Evolutionary conservation across 2,329 filamentous ascomycete genomes (phyloP).

Genomic region (Scedosporium aurantiacum): DNA sequence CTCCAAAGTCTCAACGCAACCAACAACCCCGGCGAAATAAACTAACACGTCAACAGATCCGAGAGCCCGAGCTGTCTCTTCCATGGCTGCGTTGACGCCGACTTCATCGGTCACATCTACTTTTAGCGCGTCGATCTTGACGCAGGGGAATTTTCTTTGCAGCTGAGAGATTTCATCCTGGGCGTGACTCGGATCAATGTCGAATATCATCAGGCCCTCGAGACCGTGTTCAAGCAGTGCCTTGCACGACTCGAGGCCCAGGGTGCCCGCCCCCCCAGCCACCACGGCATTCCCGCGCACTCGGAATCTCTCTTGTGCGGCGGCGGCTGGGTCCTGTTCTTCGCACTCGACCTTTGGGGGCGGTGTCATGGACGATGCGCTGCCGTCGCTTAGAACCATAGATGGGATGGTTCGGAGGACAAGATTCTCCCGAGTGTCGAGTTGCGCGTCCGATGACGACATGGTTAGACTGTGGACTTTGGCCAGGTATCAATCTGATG

Average conservation of each 20-base stretch:
- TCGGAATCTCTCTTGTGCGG: slow-evolving; percentile 17
- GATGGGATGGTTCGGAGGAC: background rate
- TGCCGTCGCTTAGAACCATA: slow-evolving; percentile 10
- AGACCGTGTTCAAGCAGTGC: slow-evolving; percentile 61
- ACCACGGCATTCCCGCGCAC: slow-evolving; percentile 30
- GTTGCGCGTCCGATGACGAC: too few species aligned
- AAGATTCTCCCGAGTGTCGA: background rate
- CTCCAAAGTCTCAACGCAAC: slow-evolving; percentile 35
- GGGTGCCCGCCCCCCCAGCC: slow-evolving; percentile 41
- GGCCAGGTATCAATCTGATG: too few species aligned
- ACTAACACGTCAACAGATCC: slow-evolving; percentile 65
- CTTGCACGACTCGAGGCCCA: slow-evolving; percentile 31
- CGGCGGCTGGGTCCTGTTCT: slow-evolving; percentile 6
- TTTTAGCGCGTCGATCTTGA: slow-evolving; percentile 38
- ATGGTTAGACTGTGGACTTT: too few species aligned
- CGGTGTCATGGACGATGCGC: slow-evolving; percentile 7
- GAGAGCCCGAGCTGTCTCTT: slow-evolving; percentile 53
- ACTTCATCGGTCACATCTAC: slow-evolving; percentile 64
- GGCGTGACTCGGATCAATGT: slow-evolving; percentile 62
- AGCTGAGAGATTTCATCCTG: slow-evolving; percentile 54
- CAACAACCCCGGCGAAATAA: slow-evolving; percentile 70
- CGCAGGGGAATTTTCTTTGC: slow-evolving; percentile 50
- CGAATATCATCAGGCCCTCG: slow-evolving; percentile 32
- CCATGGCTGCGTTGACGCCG: slow-evolving; percentile 59
- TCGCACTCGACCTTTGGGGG: slow-evolving; percentile 6